These are phyloP conservation scores for Puccinia hordei DNA, from an alignment of 1,284 basidiomycete species.

Conservation along the genomic window DNA sequence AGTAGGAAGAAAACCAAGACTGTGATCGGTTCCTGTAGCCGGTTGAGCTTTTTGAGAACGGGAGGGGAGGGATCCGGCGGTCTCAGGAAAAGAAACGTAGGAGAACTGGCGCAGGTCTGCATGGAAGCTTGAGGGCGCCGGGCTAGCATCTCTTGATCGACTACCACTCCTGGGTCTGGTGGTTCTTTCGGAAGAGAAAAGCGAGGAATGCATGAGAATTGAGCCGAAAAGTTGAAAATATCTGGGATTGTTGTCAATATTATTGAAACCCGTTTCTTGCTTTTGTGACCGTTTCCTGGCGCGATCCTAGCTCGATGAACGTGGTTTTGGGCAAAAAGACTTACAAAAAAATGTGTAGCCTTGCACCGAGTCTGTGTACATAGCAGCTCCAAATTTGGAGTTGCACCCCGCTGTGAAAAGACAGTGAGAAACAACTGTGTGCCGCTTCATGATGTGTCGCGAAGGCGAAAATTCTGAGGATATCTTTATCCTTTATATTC, in stretches of 20 bases:
- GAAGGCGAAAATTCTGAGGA: too few relatives aligned
- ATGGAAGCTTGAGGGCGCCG: constrained; percentile 1
- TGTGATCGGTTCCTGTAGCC: constrained; percentile 9
- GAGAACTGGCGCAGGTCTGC: constrained; percentile 22
- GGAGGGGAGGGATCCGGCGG: not conserved
- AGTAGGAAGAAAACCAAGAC: not conserved
- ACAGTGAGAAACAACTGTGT: too few relatives aligned
- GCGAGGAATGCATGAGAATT: constrained; percentile 18
- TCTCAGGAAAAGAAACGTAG: constrained; percentile 45
- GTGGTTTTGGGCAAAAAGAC: too few relatives aligned
- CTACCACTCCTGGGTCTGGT: not conserved
- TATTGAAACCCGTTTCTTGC: not conserved
- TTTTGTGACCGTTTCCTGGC: not conserved
- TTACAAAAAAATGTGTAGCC: too few relatives aligned
- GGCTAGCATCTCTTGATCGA: constrained; percentile 33
- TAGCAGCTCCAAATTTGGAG: too few relatives aligned
- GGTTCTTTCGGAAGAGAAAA: constrained; percentile 21
- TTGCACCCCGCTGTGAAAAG: too few relatives aligned
- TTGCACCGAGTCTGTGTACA: too few relatives aligned
- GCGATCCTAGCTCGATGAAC: too few relatives aligned
- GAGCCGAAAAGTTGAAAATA: not conserved
- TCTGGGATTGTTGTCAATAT: too few relatives aligned
- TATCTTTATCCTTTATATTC: too few relatives aligned
- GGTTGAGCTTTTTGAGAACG: constrained; percentile 3
- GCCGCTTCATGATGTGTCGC: too few relatives aligned